Percentiles rank a stretch among this genome's conserved stretches.
These are phyloP conservation scores for Neonectria coccinea DNA, from an alignment of 2,329 filamentous ascomycete species.

Conservation along the genomic window DNA sequence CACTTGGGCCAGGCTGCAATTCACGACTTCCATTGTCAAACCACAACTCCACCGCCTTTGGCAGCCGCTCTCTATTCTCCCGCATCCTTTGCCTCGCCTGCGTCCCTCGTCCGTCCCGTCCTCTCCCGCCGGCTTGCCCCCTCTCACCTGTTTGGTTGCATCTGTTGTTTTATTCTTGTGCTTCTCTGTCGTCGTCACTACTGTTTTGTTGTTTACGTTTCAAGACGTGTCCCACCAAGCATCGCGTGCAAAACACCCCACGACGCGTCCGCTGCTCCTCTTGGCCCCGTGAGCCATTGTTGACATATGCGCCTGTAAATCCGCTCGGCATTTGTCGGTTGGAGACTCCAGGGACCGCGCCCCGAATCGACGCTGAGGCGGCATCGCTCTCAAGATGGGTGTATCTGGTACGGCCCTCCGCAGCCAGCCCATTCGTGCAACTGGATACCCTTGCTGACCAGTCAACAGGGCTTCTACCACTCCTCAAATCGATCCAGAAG, in stretches of 20 bases:
- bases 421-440: not conserved
- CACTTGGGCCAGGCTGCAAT: constrained; percentile 1
- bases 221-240: constrained; percentile 26
- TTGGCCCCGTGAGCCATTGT: constrained; percentile 28
- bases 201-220: constrained; percentile 17
- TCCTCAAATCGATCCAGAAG: constrained; percentile 96
- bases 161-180: constrained; percentile 13
- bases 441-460: constrained; percentile 35
- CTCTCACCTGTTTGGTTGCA: constrained; percentile 16
- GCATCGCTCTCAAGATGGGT: constrained; percentile 49
- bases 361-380: constrained; percentile 28
- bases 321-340: constrained; percentile 31
- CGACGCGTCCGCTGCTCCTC: constrained; percentile 36
- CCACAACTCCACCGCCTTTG: constrained; percentile 21
- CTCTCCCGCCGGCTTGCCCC: constrained; percentile 10
- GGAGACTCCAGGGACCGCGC: constrained; percentile 24
- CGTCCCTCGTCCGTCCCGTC: not conserved
- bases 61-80: constrained; percentile 9
- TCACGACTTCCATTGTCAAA: constrained; percentile 5
- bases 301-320: constrained; percentile 32
- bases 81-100: constrained; percentile 8
- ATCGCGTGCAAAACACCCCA: constrained; percentile 37
- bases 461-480: constrained; percentile 79
- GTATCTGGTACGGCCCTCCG: constrained; percentile 49
- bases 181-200: not conserved